Percentiles rank a stretch among this genome's conserved stretches.
phyloP scores from a whole-genome alignment of 345 rosid species.

The Combretum micranthum region DNA sequence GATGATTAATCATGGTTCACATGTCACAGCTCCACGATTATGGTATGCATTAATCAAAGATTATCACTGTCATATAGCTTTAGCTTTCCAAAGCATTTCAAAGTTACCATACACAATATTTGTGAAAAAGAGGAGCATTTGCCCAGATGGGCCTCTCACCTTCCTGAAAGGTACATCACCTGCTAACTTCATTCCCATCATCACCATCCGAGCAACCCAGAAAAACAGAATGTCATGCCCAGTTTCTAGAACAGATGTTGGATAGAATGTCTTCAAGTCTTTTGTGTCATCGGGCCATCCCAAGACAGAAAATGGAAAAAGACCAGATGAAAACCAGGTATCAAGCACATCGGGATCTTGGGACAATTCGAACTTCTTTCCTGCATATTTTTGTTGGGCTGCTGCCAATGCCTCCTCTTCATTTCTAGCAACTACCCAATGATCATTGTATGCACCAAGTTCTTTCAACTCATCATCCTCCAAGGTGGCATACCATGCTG shows the following conservation, averaged over 20 bases:
- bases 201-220: slow-evolving; percentile 99
- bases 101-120: background rate
- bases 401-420: slow-evolving; percentile 57
- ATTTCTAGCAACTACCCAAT: slow-evolving; percentile 77
- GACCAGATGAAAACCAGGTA: slow-evolving; percentile 98
- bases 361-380: slow-evolving; percentile 61
- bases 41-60: too few species aligned
- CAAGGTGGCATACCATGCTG: slow-evolving; percentile 83
- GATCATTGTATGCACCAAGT: slow-evolving; percentile 71
- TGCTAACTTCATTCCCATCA: slow-evolving; percentile 78
- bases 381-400: slow-evolving; percentile 50
- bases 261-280: slow-evolving; percentile 84
- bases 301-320: slow-evolving; percentile 71
- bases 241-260: slow-evolving; percentile 90
- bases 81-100: background rate
- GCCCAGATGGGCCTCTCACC: slow-evolving; percentile 27
- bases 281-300: slow-evolving; percentile 96
- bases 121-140: too few species aligned
- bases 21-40: too few species aligned
- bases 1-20: background rate
- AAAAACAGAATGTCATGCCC: slow-evolving; percentile 95
- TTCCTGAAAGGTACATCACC: slow-evolving; percentile 86
- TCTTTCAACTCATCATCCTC: slow-evolving; percentile 76
- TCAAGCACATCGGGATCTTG: slow-evolving; percentile 97
- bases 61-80: too few species aligned